Evolutionary conservation across 176 grass and related monocot genomes (phyloP), one percentile per base, ranked within the genome.

Genomic region (Puya raimondii): DNA sequence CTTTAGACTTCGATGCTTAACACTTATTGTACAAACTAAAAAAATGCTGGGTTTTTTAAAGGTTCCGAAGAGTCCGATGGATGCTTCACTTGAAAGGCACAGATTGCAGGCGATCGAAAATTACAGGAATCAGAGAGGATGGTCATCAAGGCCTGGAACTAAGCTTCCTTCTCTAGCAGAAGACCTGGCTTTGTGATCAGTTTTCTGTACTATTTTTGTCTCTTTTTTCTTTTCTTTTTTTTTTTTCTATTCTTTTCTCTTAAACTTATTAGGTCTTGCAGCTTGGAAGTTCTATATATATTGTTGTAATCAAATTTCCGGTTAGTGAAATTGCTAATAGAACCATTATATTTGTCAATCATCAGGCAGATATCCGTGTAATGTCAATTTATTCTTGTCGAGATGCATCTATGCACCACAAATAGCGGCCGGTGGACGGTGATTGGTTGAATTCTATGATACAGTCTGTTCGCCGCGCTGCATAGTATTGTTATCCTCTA

Each of bases 111-210:
- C 64, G 1, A 85, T 99, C 64, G 90, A 93, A 70, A 81, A 83
- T 70, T 99, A 93, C 78, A 88, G 89, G 79, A 93, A 86, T 72
- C 88, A 81, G 23, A 90, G 78, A 77, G 85, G 86, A 53, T 99
- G 94, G 94, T 64, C 52, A 64, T 88, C 84, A 14, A 99, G 94
- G 53, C 94, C 87, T 75, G 94, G 94, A 48, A 79, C 91, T 49
- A 77, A 93, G 16, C 77, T 99, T 80, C 87, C 82, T 5, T 64
- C 71, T 59, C 72, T 76, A 72, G 74, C 72, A 54, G 82, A 93
- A 69, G 77, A 72, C n/a, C 71, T 75, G 64, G 56, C 66, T 0
- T 21, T 77, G 48, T 84, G 72, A 78, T 59, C 64, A 67, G 75
- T 23, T 69, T 66, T 69, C 42, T 72, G 63, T 26, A 33, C 42